Percentiles rank a stretch among this genome's conserved stretches.
Conservation (phyloP, 1,284 basidiomycete species). For the Ganoderma resinaceum region DNA sequence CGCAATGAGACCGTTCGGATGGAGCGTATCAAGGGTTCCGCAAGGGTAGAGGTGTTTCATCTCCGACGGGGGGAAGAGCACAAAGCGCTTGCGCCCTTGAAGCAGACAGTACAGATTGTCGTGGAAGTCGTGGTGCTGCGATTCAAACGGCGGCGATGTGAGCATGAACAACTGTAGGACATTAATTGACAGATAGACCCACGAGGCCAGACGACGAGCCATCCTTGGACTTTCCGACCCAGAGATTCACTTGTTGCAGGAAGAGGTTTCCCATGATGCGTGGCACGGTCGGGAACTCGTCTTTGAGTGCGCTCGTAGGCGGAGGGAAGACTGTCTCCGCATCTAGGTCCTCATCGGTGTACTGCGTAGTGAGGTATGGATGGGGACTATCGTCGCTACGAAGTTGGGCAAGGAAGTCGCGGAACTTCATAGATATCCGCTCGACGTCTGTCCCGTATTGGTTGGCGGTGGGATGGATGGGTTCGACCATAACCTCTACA, state of each 20-base stretch:
- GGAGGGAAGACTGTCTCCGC: constrained; percentile 40
- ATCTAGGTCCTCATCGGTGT: constrained; percentile 39
- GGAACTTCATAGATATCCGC: constrained; percentile 36
- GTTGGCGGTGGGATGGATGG: constrained; percentile 37
- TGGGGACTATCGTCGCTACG: constrained; percentile 32
- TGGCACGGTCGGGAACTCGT: constrained; percentile 41
- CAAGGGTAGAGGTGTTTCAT: constrained; percentile 38
- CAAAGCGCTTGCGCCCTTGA: constrained; percentile 42
- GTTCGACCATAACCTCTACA: constrained; percentile 39
- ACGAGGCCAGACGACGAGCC: constrained; percentile 43
- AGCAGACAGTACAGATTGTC: constrained; percentile 45
- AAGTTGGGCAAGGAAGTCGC: constrained; percentile 36
- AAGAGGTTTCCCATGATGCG: constrained; percentile 42
- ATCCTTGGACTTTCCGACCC: constrained; percentile 41
- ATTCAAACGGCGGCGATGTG: not conserved
- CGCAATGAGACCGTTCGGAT: constrained; percentile 41
- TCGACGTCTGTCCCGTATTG: constrained; percentile 42
- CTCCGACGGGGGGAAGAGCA: constrained; percentile 41
- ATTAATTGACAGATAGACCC: constrained; percentile 6
- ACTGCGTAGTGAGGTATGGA: constrained; percentile 44
- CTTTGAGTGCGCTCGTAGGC: constrained; percentile 38
- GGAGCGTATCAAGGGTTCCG: constrained; percentile 35
- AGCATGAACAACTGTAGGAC: too few species aligned
- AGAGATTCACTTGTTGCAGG: constrained; percentile 44
- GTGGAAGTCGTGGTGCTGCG: constrained; percentile 45